Conservation (phyloP, 1,284 basidiomycete genomes). For the Rhodotorula mucilaginosa region DNA sequence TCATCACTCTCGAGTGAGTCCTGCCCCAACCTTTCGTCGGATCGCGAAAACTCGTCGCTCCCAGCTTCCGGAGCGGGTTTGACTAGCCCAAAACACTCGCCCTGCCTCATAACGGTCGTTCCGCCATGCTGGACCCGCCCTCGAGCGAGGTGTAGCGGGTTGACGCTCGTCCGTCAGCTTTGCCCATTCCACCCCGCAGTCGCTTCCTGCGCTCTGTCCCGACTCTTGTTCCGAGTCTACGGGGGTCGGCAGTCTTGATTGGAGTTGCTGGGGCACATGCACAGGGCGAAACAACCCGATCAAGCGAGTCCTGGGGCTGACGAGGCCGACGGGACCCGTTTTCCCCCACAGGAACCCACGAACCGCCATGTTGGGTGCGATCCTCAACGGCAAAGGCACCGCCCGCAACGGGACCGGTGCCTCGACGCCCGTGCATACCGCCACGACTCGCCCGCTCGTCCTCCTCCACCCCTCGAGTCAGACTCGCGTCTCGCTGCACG, state of each 20-base stretch:
- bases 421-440: slow-evolving; percentile 33
- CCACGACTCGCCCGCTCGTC: slow-evolving; percentile 38
- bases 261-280: no score
- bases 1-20: neutral
- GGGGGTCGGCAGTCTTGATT: no score
- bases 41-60: neutral
- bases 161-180: no score
- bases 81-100: neutral
- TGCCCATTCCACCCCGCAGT: no score
- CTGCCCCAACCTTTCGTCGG: slow-evolving; percentile 3
- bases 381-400: slow-evolving; percentile 19
- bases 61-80: neutral
- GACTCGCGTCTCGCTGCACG: slow-evolving; percentile 35
- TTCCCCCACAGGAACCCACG: neutral
- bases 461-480: slow-evolving; percentile 33
- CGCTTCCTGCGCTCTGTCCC: no score
- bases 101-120: no score
- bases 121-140: no score
- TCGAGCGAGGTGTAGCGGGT: no score
- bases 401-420: slow-evolving; percentile 24
- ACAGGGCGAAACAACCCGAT: neutral
- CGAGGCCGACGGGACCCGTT: neutral
- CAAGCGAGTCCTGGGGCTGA: neutral
- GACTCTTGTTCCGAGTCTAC: no score
- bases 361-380: neutral